Evolutionary conservation across 176 grass and related monocot genomes (phyloP).

Genomic region (Aegilops longissima): DNA sequence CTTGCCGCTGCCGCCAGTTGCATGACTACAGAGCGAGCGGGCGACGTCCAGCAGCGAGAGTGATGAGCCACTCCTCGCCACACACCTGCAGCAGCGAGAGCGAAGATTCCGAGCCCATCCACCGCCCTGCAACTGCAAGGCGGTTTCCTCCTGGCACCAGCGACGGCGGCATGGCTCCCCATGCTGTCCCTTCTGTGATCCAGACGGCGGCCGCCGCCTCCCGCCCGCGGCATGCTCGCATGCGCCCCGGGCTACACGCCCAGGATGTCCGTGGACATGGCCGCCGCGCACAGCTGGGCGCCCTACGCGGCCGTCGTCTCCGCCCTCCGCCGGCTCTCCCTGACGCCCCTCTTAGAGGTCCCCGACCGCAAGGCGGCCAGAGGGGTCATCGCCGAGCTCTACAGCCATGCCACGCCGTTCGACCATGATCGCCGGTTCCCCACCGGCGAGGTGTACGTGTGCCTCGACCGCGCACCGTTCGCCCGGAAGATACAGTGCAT

Average conservation of each 20-base stretch:
- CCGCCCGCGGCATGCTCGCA: not conserved
- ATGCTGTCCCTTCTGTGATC: not conserved
- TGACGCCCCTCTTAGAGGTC: not conserved
- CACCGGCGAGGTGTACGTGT: slow-evolving; percentile 11
- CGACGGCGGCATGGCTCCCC: not conserved
- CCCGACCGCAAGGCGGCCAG: not conserved
- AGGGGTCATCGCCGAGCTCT: not conserved
- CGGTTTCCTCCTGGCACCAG: not conserved
- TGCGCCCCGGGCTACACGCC: not conserved
- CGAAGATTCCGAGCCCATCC: too few species aligned
- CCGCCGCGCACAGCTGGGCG: slow-evolving; percentile 13
- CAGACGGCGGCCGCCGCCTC: not conserved
- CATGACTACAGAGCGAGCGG: too few species aligned
- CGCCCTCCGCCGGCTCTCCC: not conserved
- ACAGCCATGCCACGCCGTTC: not conserved
- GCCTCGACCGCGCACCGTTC: slow-evolving; percentile 4
- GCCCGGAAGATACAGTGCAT: not conserved
- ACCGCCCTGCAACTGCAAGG: not conserved
- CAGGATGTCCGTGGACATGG: slow-evolving; percentile 6
- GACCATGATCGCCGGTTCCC: not conserved
- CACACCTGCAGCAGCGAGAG: too few species aligned
- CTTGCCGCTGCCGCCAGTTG: too few species aligned
- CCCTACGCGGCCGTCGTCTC: not conserved
- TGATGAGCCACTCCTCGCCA: too few species aligned
- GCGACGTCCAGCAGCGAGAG: too few species aligned